Percentiles rank a stretch among this genome's conserved stretches.
Evolutionary conservation across 805 yeast genomes (phyloP).

Genomic region (Metschnikowia shivogae): DNA sequence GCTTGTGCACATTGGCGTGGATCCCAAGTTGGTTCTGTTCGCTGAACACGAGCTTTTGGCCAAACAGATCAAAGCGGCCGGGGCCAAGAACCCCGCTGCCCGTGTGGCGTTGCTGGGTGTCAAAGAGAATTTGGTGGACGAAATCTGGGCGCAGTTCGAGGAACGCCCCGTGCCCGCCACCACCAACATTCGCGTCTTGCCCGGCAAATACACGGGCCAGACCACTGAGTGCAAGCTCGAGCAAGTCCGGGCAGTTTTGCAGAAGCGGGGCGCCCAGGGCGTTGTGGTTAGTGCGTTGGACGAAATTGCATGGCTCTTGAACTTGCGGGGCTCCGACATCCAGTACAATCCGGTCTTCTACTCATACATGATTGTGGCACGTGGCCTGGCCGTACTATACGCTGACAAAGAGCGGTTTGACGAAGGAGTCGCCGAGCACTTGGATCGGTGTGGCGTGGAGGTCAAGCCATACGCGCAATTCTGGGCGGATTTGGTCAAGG

Average conservation of each 20-base stretch:
- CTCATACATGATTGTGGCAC: conserved; percentile 35
- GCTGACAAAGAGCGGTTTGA: conserved; percentile 41
- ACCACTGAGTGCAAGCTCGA: conserved; percentile 52
- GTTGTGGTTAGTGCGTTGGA: conserved; percentile 46
- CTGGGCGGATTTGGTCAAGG: conserved; percentile 40
- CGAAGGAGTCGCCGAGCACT: conserved; percentile 22
- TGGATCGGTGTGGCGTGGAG: conserved; percentile 23
- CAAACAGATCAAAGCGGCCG: conserved; percentile 25
- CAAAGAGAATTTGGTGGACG: conserved; percentile 66
- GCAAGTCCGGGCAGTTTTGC: conserved; percentile 30
- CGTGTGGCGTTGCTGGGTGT: conserved; percentile 42
- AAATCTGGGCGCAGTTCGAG: conserved; percentile 69
- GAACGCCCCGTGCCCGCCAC: conserved; percentile 52
- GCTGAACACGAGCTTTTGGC: conserved; percentile 30
- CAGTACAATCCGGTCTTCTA: conserved; percentile 53
- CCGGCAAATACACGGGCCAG: conserved; percentile 61
- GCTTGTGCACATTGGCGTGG: conserved; percentile 40
- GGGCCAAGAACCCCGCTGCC: conserved; percentile 22
- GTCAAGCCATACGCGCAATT: conserved; percentile 43
- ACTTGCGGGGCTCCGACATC: conserved; percentile 52
- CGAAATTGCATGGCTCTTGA: conserved; percentile 52
- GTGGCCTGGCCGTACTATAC: conserved; percentile 33
- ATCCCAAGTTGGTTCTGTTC: conserved; percentile 47
- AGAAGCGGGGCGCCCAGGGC: conserved; percentile 29
- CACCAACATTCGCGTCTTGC: conserved; percentile 48